Conservation (phyloP, 208 protist genomes). For the Ichthyophonus hoferi region DNA sequence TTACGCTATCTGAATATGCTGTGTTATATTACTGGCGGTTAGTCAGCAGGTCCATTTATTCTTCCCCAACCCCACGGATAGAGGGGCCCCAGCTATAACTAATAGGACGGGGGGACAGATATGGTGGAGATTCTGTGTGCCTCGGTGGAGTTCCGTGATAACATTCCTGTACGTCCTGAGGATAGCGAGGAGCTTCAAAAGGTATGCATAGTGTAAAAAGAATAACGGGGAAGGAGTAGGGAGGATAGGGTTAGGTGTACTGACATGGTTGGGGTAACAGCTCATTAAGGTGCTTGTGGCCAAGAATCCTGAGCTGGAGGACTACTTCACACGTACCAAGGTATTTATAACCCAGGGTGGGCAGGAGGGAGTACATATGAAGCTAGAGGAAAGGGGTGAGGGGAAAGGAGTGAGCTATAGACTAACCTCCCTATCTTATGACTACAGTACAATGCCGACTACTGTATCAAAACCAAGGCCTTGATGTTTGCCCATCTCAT, state of each 20-base stretch:
- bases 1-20: too few relatives aligned
- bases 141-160: neutral
- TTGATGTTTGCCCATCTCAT: conserved; percentile 7
- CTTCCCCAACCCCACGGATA: too few relatives aligned
- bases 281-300: neutral
- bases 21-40: too few relatives aligned
- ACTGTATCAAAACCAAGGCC: conserved; percentile 12
- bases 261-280: too few relatives aligned
- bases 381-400: neutral
- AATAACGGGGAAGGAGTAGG: neutral
- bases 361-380: neutral
- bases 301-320: neutral
- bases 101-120: too few relatives aligned
- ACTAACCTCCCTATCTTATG: neutral
- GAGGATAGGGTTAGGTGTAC: neutral
- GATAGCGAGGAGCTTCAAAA: neutral
- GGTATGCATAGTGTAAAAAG: neutral
- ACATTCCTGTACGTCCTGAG: neutral
- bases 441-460: neutral
- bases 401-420: neutral
- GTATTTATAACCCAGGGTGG: neutral
- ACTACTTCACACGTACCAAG: neutral
- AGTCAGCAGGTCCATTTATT: too few relatives aligned
- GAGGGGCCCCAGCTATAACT: too few relatives aligned
- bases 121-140: neutral